Evolutionary conservation across 257 asterid species (phyloP), one percentile per base, ranked within the genome.

Genomic region (Agastache rugosa): DNA sequence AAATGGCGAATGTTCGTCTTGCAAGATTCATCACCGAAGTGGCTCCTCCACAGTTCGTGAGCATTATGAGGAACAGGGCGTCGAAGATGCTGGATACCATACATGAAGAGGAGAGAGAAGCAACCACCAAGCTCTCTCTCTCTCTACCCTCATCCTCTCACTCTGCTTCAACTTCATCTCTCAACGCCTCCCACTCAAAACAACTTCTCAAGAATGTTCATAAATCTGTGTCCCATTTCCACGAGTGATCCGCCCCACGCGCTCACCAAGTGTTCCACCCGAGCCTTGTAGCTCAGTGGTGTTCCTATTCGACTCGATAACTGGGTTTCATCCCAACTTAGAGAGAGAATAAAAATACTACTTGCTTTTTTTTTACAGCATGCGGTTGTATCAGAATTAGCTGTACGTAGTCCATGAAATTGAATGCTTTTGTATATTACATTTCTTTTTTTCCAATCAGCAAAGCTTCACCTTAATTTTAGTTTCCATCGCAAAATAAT

Each of bases 71-170:
- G 77, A 84, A 80, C 15, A 69, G 85, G 59, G 77, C 87, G 56
- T 80, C 89, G 3, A 83, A 85, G 76, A 82, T 85, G 87, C 72
- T 90, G 27, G 96, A 90, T n/a, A 88, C 95, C 14, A 88, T 88
- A 19, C 83, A 85, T 3, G 94, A 90, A 69, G 96, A 90, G 41
- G 95, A 90, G 65, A 90, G 68, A 71, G 96, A 87, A 66, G 62
- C 39, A 4, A 16, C 31, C 54, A 14, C 39, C 5, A 76, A 35
- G 4, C 64, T 63, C 14, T 71, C 64, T 48, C 45, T 67, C 20
- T 71, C 85, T 48, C 29, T 53, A 15, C 4, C 61, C 3, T 44
- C 75, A 2, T 67, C 82, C 0, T 54, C 63, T 17, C 47, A 5
- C 1, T 15, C 27, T 23, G 53, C 72, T 47, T 54, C 79, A 12